phyloP scores from a whole-genome alignment of 169 alveolate species.

The Eimeria zaria region DNA sequence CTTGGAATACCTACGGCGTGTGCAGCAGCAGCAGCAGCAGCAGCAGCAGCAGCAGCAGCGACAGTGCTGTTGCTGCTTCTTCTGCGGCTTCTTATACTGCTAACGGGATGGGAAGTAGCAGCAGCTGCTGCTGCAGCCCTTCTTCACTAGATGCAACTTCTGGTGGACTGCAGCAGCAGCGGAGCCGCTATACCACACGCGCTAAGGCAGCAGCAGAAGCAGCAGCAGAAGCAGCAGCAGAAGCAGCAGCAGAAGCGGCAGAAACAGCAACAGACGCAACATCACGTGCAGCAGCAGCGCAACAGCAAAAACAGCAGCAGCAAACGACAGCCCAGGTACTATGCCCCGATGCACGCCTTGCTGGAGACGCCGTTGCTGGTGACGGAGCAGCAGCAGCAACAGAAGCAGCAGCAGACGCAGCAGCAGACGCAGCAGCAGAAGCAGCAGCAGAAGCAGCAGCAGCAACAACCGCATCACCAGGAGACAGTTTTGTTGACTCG shows the following conservation, averaged over 20 bases:
- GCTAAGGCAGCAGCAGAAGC: constrained; percentile 33
- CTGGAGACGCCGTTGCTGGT: not conserved
- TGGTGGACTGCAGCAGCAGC: constrained; percentile 33
- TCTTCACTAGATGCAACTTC: constrained; percentile 16
- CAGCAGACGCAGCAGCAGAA: not conserved
- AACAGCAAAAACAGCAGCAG: not conserved
- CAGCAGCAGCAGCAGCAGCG: constrained; percentile 3
- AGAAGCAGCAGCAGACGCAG: too few relatives aligned
- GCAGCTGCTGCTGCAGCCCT: constrained; percentile 50
- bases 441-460: constrained; percentile 58
- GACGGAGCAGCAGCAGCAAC: constrained; percentile 8
- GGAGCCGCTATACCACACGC: not conserved
- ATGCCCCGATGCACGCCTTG: not conserved
- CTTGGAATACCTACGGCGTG: too few relatives aligned
- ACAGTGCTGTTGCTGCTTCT: too few relatives aligned
- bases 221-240: not conserved
- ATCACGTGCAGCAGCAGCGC: not conserved
- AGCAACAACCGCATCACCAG: constrained; percentile 35
- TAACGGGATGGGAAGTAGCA: constrained; percentile 50
- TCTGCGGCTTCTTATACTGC: too few relatives aligned
- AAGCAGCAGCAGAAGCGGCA: not conserved
- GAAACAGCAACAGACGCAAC: not conserved
- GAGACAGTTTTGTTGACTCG: not conserved
- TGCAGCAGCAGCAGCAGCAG: not conserved
- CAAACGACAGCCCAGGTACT: not conserved